Percentiles rank a stretch among this genome's conserved stretches.
phyloP scores from a whole-genome alignment of 75 land plant genomes.

The Selaginella tamariscina region DNA sequence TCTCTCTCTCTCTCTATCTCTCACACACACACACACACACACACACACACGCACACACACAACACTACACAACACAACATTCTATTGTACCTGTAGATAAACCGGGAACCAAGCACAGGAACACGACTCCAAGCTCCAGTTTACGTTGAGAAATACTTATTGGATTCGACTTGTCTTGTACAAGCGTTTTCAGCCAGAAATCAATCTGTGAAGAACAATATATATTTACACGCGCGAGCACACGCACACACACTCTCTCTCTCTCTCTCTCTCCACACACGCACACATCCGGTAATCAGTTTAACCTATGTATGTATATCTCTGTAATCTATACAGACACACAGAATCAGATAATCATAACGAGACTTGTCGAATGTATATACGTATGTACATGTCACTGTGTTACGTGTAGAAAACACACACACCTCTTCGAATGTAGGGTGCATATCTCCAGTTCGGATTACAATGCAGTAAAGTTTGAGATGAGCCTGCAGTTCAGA shows the following conservation, averaged over 20 bases:
- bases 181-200: constrained; percentile 28
- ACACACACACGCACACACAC: too few relatives aligned
- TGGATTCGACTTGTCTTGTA: constrained; percentile 6
- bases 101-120: constrained; percentile 38
- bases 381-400: background rate
- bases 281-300: background rate
- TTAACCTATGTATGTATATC: background rate
- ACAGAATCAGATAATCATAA: background rate
- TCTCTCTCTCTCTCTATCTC: too few relatives aligned
- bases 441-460: constrained; percentile 25
- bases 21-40: too few relatives aligned
- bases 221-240: background rate
- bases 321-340: background rate
- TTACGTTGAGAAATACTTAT: constrained; percentile 16
- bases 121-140: constrained; percentile 34
- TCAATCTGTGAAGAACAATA: constrained; percentile 17
- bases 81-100: constrained; percentile 16
- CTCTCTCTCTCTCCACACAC: too few relatives aligned
- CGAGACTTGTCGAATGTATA: background rate
- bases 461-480: constrained; percentile 33
- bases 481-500: constrained; percentile 33
- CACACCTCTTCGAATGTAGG: constrained; percentile 37
- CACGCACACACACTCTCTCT: background rate
- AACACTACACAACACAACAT: too few relatives aligned
- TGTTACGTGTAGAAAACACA: constrained; percentile 1